These are phyloP conservation scores for Verticillium tricorpus DNA, from an alignment of 2,329 filamentous ascomycete species.

Conservation along the genomic window DNA sequence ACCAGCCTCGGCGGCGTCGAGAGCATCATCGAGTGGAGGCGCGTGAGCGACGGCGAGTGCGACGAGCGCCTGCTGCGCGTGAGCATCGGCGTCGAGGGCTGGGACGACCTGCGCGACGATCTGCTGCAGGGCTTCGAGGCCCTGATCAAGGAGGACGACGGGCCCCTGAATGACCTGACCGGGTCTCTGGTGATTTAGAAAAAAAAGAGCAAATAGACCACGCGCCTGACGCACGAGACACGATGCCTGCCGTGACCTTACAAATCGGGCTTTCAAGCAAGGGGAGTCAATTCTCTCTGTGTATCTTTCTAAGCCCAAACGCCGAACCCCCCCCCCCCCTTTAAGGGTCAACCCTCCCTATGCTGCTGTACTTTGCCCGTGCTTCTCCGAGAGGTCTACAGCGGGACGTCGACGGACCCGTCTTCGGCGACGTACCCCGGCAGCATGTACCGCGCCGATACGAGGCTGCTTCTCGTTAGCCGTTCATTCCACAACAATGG, in stretches of 20 bases:
- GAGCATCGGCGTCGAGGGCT: slow-evolving; percentile 81
- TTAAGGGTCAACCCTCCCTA: neutral
- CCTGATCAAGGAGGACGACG: slow-evolving; percentile 32
- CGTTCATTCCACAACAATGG: neutral
- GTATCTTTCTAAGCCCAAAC: neutral
- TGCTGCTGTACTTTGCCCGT: neutral
- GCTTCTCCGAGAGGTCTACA: slow-evolving; percentile 12
- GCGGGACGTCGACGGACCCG: slow-evolving; percentile 25
- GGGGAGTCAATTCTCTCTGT: neutral
- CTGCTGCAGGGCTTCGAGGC: slow-evolving; percentile 61
- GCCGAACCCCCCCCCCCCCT: neutral
- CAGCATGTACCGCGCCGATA: slow-evolving; percentile 27
- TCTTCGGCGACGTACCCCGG: slow-evolving; percentile 22
- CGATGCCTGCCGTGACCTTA: too few species aligned
- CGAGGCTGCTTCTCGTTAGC: slow-evolving; percentile 20
- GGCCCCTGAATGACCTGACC: neutral
- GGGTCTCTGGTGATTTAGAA: neutral
- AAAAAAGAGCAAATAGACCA: neutral
- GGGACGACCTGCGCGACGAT: slow-evolving; percentile 79
- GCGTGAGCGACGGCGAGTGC: slow-evolving; percentile 74
- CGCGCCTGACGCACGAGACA: too few species aligned
- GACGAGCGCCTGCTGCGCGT: slow-evolving; percentile 71
- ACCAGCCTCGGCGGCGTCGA: slow-evolving; percentile 93
- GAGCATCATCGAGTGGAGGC: slow-evolving; percentile 93
- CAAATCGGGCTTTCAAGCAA: too few species aligned